Evolutionary conservation across 495 filamentous ascomycete species (phyloP).

Genomic region (Lasiosphaeria hispida): DNA sequence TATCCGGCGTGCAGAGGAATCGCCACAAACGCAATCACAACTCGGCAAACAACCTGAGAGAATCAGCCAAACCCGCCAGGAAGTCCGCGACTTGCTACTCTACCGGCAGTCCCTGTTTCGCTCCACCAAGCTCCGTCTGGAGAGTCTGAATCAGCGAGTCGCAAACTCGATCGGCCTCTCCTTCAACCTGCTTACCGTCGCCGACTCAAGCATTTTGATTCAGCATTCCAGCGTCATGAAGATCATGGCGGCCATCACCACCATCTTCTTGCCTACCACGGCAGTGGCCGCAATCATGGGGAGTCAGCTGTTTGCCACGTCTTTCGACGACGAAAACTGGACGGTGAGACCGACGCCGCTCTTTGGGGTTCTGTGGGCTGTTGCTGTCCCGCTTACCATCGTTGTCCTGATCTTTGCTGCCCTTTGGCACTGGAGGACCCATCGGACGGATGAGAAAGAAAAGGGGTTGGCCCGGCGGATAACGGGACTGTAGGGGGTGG

Average conservation of each 20-base stretch:
- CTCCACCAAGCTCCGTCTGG: constrained; percentile 1
- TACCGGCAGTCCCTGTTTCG: constrained; percentile 4
- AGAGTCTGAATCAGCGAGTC: neutral
- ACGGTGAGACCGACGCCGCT: too few relatives aligned
- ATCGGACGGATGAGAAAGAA: too few relatives aligned
- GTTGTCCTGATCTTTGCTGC: too few relatives aligned
- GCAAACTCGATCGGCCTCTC: neutral
- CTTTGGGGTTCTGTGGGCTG: too few relatives aligned
- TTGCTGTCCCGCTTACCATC: too few relatives aligned
- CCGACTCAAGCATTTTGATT: constrained; percentile 4
- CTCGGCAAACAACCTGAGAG: too few relatives aligned
- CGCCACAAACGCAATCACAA: neutral
- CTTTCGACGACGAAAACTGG: neutral
- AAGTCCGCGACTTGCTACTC: neutral
- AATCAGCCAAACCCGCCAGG: neutral
- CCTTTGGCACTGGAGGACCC: too few relatives aligned
- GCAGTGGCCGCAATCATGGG: constrained; percentile 15
- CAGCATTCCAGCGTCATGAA: constrained; percentile 9
- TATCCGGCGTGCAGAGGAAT: neutral
- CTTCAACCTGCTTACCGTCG: constrained; percentile 6
- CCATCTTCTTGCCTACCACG: constrained; percentile 17
- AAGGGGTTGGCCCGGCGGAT: too few relatives aligned
- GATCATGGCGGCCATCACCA: constrained; percentile 14
- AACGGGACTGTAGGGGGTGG: too few relatives aligned
- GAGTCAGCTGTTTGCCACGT: constrained; percentile 11